A percentile compares a stretch with the other conserved stretches of the same genome.
Evolutionary conservation across 768 basidiomycete species (phyloP).

Genomic region (Candolleomyces efflorescens): DNA sequence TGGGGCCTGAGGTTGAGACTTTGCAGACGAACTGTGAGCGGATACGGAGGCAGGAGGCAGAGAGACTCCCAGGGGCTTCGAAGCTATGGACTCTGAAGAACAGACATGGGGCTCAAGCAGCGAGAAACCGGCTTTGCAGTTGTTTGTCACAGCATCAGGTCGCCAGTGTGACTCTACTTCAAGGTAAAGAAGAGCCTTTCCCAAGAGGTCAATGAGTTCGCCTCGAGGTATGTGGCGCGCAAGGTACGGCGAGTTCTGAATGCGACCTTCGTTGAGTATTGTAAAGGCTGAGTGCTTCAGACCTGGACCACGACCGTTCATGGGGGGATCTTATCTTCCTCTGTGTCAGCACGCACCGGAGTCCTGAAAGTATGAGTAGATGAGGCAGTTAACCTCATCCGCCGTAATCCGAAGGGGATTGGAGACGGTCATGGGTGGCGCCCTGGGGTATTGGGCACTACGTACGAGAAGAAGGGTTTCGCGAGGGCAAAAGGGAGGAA

Average conservation of each 20-base stretch:
- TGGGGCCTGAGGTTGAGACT: not conserved
- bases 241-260: slow-evolving; percentile 65
- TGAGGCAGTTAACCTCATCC: slow-evolving; percentile 82
- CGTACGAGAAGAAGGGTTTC: not conserved
- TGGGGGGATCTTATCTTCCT: slow-evolving; percentile 5
- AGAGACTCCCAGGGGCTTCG: slow-evolving; percentile 15
- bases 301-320: slow-evolving; percentile 36
- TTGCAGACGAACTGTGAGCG: not conserved
- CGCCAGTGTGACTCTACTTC: slow-evolving; percentile 86
- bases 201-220: slow-evolving; percentile 75
- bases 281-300: slow-evolving; percentile 81
- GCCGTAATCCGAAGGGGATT: slow-evolving; percentile 63
- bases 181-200: slow-evolving; percentile 73
- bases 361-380: slow-evolving; percentile 80
- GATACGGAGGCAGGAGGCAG: slow-evolving; percentile 6
- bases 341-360: slow-evolving; percentile 50
- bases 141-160: slow-evolving; percentile 51
- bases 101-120: slow-evolving; percentile 75
- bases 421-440: slow-evolving; percentile 26
- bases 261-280: slow-evolving; percentile 67
- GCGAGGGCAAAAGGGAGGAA: not conserved
- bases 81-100: slow-evolving; percentile 41
- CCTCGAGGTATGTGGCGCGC: slow-evolving; percentile 76
- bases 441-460: too few species aligned
- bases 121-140: slow-evolving; percentile 69